Base-by-base conservation (phyloP, 1,284 basidiomycete genomes). In the Leccinum fuscescens region DNA sequence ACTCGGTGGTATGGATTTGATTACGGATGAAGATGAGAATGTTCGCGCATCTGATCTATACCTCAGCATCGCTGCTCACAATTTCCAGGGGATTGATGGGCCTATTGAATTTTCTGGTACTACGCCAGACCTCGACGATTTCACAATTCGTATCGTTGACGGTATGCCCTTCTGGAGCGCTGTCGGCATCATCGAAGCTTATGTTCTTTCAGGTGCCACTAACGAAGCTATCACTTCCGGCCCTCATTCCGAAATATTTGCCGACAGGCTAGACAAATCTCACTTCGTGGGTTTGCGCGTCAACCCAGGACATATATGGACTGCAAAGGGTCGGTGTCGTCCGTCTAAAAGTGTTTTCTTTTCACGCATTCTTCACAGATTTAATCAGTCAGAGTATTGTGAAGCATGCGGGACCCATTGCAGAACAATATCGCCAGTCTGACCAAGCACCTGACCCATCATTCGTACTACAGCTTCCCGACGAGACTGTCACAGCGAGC, bases 81-180 rank as follows among this genome's bases (percentile, higher is more conserved):
- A 6, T 12, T 48, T 61, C 22, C 62, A 94, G 92, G 93, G 92
- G 4, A 73, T 94, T 27, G 79, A 86, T 54, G 90, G 86, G 2
- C 79, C 85, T 15, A 74, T 94, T 54, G 82, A 81, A 44, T 83
- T 96, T 61, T 76, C 81, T 8, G 94, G 95, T 0, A 82, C 83
- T 0, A 85, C 90, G 0, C 84, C 86, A 0, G 88, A 92, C 24
- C 78, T 97, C 1, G 93, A 92, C 56, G 88, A 91, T 7, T 97
- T 96, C 72, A 81, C 79, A 3, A 81, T 98, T 61, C 84, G 89
- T 20, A 82, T 96, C 53, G 81, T 88, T n/a, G 92, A 96, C 68
- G 86, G 93, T 90, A 68, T 65, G 78, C 66, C 46, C 31, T 52
- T 29, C 46, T 49, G 9, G 6, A 57, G 35, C 15, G 20, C n/a